Percentiles rank a stretch among this genome's conserved stretches.
These are phyloP conservation scores for Nothophaeocryptopus gaeumannii DNA, from an alignment of 2,329 filamentous ascomycete genomes.

Conservation along the genomic window DNA sequence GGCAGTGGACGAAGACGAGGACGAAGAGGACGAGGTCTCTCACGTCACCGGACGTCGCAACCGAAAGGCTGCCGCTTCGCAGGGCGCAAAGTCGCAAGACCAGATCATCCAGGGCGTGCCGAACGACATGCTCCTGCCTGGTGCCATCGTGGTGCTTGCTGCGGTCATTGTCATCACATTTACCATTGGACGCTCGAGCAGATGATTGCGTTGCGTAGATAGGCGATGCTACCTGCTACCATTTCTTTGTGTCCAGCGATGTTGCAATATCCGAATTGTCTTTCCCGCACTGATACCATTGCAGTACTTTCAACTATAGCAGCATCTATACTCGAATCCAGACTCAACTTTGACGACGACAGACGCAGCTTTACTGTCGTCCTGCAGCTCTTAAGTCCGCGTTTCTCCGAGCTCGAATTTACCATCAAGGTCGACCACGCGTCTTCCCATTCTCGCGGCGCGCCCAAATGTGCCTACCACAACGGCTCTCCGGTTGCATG, in stretches of 20 bases:
- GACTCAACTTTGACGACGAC: too few species aligned
- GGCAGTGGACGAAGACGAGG: slow-evolving; percentile 55
- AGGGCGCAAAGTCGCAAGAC: slow-evolving; percentile 58
- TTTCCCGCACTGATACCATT: slow-evolving; percentile 16
- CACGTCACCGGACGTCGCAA: slow-evolving; percentile 34
- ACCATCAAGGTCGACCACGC: too few species aligned
- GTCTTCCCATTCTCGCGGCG: too few species aligned
- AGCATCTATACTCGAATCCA: background rate
- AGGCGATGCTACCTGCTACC: background rate
- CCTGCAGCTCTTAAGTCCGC: too few species aligned
- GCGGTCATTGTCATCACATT: slow-evolving; percentile 94
- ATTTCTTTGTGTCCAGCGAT: slow-evolving; percentile 6
- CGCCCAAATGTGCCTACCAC: too few species aligned
- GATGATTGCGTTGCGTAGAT: slow-evolving; percentile 13
- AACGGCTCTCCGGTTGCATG: too few species aligned
- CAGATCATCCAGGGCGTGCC: slow-evolving; percentile 88
- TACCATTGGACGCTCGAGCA: slow-evolving; percentile 55
- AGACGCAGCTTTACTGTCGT: too few species aligned
- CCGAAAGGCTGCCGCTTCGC: slow-evolving; percentile 32
- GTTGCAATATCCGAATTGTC: slow-evolving; percentile 1
- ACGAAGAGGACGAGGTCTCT: slow-evolving; percentile 46
- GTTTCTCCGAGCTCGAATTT: too few species aligned
- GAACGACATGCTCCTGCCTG: slow-evolving; percentile 88
- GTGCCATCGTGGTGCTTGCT: slow-evolving; percentile 90
- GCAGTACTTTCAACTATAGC: slow-evolving; percentile 7